Percentiles rank a stretch among this genome's conserved stretches.
Evolutionary conservation across 805 yeast genomes (phyloP).

Genomic region (Myxozyma vanderwaltii): DNA sequence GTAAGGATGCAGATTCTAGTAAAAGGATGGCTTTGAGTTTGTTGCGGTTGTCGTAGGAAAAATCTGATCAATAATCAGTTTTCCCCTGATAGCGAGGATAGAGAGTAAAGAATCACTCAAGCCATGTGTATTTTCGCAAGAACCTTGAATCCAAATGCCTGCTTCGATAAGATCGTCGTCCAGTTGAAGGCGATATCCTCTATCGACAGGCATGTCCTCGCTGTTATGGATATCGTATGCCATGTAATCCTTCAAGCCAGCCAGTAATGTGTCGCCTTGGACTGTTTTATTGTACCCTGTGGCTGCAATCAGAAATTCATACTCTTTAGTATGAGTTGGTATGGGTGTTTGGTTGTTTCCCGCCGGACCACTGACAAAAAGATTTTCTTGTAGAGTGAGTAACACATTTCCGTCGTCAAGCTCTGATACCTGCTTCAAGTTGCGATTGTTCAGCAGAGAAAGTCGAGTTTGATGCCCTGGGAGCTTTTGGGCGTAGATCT

Average conservation of each 20-base stretch:
- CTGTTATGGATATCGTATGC: neutral
- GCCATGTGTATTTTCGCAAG: slow-evolving; percentile 35
- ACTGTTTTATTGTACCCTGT: slow-evolving; percentile 33
- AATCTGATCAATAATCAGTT: slow-evolving; percentile 21
- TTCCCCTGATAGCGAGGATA: slow-evolving; percentile 33
- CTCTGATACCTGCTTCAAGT: slow-evolving; percentile 3
- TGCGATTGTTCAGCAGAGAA: slow-evolving; percentile 14
- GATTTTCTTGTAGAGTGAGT: slow-evolving; percentile 7
- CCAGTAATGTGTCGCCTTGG: slow-evolving; percentile 1
- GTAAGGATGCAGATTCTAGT: no score
- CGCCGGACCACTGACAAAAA: neutral
- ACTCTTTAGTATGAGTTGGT: neutral
- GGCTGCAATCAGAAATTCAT: slow-evolving; percentile 34
- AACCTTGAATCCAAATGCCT: slow-evolving; percentile 36
- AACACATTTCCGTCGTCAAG: neutral
- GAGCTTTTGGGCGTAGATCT: slow-evolving; percentile 31
- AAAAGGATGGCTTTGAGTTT: neutral
- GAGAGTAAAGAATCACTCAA: slow-evolving; percentile 37
- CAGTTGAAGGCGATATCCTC: slow-evolving; percentile 24
- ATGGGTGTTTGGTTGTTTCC: neutral
- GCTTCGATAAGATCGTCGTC: slow-evolving; percentile 5
- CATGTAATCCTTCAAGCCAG: slow-evolving; percentile 4
- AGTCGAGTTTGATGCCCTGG: slow-evolving; percentile 28
- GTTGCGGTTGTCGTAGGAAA: neutral
- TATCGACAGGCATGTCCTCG: slow-evolving; percentile 13